These are phyloP conservation scores for Dactylellina leptospora DNA, from an alignment of 2,329 filamentous ascomycete species.

Conservation along the genomic window DNA sequence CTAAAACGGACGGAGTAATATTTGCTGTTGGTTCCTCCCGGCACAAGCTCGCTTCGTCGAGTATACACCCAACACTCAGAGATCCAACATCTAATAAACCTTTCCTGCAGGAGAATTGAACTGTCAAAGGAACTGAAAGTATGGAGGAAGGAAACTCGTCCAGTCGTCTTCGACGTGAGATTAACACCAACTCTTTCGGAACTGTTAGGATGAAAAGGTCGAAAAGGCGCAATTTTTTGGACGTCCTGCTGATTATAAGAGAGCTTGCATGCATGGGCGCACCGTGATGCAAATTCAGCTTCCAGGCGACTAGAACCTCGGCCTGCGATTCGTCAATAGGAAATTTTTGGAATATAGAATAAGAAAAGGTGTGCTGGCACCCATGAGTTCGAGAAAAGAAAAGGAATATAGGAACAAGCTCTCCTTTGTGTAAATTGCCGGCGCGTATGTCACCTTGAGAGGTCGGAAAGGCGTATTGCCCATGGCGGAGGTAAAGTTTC, in stretches of 20 bases:
- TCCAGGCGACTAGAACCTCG: constrained; percentile 26
- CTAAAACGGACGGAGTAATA: constrained; percentile 20
- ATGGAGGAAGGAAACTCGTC: constrained; percentile 40
- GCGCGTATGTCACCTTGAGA: constrained; percentile 45
- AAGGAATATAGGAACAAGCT: constrained; percentile 22
- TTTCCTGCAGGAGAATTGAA: constrained; percentile 41
- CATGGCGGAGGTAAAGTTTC: constrained; percentile 10
- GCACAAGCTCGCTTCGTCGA: constrained; percentile 27
- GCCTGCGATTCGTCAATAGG: constrained; percentile 42
- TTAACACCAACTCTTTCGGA: constrained; percentile 26
- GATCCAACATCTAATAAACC: constrained; percentile 35
- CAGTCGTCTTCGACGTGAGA: constrained; percentile 35
- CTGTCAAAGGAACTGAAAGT: constrained; percentile 31
- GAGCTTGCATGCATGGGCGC: constrained; percentile 43
- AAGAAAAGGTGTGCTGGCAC: constrained; percentile 19
- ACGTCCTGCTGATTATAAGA: constrained; percentile 47
- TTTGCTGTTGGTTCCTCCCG: constrained; percentile 32
- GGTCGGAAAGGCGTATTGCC: constrained; percentile 29
- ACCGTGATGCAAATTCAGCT: constrained; percentile 42
- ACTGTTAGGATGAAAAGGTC: constrained; percentile 24
- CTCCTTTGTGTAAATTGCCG: constrained; percentile 44
- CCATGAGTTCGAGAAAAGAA: constrained; percentile 28
- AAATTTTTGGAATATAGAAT: constrained; percentile 25
- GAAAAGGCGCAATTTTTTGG: constrained; percentile 40
- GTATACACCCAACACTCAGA: constrained; percentile 37